Percentiles rank a stretch among this genome's conserved stretches.
These are phyloP conservation scores for Exidia glandulosa DNA, from an alignment of 768 basidiomycete genomes.

Conservation along the genomic window DNA sequence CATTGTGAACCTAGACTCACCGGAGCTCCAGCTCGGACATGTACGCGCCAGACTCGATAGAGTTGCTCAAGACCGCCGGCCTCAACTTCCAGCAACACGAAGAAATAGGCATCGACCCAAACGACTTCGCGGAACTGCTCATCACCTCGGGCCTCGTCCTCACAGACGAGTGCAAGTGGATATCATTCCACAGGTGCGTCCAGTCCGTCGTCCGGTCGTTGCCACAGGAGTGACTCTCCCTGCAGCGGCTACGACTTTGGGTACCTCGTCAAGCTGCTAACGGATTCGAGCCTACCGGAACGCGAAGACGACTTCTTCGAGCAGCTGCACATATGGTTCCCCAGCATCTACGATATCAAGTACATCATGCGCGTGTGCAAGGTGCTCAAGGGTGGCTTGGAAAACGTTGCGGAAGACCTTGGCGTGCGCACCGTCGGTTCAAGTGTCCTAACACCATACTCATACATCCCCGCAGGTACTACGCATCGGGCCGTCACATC, in stretches of 20 bases:
- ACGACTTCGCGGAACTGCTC: conserved; percentile 93
- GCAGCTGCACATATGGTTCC: conserved; percentile 84
- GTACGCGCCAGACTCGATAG: conserved; percentile 96
- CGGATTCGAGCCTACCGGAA: conserved; percentile 6
- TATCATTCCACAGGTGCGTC: conserved; percentile 92
- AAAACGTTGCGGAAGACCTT: conserved; percentile 93
- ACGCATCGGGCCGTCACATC: conserved; percentile 84
- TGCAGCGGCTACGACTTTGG: conserved; percentile 96
- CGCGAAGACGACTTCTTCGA: conserved; percentile 82
- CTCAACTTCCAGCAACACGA: conserved; percentile 93
- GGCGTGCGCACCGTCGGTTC: conserved; percentile 46
- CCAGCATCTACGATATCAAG: conserved; percentile 94
- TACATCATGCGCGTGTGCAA: conserved; percentile 87
- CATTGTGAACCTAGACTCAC: conserved; percentile 6
- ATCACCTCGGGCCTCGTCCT: conserved; percentile 94
- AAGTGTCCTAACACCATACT: neutral
- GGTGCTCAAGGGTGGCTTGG: conserved; percentile 73
- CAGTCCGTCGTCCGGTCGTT: neutral
- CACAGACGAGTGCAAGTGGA: conserved; percentile 83
- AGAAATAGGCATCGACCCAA: conserved; percentile 82
- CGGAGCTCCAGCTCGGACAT: conserved; percentile 71
- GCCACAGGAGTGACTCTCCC: neutral
- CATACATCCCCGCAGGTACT: conserved; percentile 45
- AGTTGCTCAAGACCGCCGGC: conserved; percentile 87
- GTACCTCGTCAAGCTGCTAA: conserved; percentile 88